These are phyloP conservation scores for Coemansia sp. DNA, from an alignment of 192 early-diverging fungal species.

Conservation along the genomic window DNA sequence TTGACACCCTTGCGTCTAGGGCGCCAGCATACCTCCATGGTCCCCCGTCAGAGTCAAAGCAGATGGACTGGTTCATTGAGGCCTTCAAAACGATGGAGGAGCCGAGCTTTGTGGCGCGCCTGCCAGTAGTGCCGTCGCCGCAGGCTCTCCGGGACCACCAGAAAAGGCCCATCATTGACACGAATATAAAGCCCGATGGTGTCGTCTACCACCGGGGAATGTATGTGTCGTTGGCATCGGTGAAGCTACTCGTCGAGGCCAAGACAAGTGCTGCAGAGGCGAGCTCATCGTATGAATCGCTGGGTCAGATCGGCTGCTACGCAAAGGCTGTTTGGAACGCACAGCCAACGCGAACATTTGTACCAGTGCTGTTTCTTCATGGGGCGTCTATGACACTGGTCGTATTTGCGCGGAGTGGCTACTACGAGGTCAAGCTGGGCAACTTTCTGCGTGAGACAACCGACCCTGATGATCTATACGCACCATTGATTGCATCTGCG, in stretches of 20 bases:
- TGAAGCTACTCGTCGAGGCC: not conserved
- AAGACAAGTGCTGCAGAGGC: not conserved
- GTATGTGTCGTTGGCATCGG: not conserved
- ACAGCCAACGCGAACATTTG: constrained; percentile 11
- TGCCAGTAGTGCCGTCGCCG: no score
- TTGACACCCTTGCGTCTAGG: no score
- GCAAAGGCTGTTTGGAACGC: not conserved
- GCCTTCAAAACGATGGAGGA: no score
- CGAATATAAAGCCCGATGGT: not conserved
- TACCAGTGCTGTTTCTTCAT: constrained; percentile 6
- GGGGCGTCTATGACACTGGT: constrained; percentile 1
- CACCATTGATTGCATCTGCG: no score
- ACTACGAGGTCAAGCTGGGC: not conserved
- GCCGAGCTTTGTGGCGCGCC: no score
- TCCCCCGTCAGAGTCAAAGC: no score
- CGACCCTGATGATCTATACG: not conserved
- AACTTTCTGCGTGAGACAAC: not conserved
- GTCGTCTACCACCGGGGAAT: not conserved
- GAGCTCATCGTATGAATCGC: not conserved
- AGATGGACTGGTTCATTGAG: no score
- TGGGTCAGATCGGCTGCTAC: constrained; percentile 29
- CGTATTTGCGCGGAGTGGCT: constrained; percentile 11
- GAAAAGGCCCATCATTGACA: not conserved
- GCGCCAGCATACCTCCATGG: no score
- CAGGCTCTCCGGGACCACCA: not conserved